Conservation (phyloP, 1,139 yeast species). For the Lodderomyces parapsilosis region DNA sequence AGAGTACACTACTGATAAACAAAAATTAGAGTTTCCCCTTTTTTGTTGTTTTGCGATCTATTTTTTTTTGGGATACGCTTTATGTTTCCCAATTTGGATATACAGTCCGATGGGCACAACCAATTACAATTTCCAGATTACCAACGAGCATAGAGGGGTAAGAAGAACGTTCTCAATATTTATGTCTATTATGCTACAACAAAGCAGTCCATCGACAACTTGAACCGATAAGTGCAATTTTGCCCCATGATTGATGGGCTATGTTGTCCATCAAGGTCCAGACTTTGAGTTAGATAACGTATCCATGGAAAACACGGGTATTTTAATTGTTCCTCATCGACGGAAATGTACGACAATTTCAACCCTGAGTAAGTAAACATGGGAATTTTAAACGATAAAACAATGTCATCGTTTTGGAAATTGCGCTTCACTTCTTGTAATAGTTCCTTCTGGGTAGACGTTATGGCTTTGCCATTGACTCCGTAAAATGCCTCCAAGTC, state of each 20-base stretch:
- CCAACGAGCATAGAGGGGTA: not conserved
- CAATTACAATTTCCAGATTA: not conserved
- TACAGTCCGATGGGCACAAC: not conserved
- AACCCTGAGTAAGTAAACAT: constrained; percentile 45
- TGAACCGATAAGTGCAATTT: constrained; percentile 29
- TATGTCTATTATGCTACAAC: constrained; percentile 1
- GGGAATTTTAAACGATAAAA: constrained; percentile 37
- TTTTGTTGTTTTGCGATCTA: not conserved
- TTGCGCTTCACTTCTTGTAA: constrained; percentile 10
- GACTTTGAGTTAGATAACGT: constrained; percentile 36
- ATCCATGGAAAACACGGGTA: constrained; percentile 52
- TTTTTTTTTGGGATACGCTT: not conserved
- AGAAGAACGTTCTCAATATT: not conserved
- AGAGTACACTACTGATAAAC: too few species aligned
- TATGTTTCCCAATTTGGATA: not conserved
- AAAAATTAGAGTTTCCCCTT: not conserved
- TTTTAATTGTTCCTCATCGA: constrained; percentile 42
- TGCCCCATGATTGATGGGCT: constrained; percentile 7
- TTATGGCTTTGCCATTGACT: constrained; percentile 29
- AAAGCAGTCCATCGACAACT: constrained; percentile 26
- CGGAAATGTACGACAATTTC: constrained; percentile 38
- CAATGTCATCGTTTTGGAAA: constrained; percentile 26
- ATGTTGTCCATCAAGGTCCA: constrained; percentile 4
- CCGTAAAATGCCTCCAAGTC: constrained; percentile 45
- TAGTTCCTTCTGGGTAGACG: constrained; percentile 22